Percentiles rank a stretch among this genome's conserved stretches.
Conservation (phyloP, 345 rosid genomes). For the Gossypium stocksii region DNA sequence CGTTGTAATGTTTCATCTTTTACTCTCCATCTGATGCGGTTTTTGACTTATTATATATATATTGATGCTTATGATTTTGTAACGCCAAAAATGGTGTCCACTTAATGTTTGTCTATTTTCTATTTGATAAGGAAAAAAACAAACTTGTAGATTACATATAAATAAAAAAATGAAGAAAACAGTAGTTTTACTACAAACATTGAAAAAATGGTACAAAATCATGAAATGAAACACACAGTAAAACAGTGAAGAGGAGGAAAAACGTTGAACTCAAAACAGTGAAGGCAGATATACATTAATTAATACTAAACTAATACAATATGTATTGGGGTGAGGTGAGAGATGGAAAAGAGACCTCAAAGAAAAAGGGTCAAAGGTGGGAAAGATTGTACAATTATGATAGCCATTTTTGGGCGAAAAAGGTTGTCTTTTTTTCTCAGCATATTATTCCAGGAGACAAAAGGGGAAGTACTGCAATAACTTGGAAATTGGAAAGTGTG, state of each 20-base stretch:
- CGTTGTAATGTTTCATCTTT: too few relatives aligned
- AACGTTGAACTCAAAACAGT: neutral
- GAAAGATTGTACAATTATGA: conserved; percentile 2
- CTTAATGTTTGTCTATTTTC: too few relatives aligned
- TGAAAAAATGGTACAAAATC: neutral
- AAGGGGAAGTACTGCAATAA: conserved; percentile 14
- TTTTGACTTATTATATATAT: too few relatives aligned
- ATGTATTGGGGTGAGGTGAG: neutral
- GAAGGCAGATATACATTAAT: too few relatives aligned
- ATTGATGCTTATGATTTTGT: too few relatives aligned
- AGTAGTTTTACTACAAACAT: neutral
- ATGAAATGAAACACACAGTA: neutral
- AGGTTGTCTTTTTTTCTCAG: neutral
- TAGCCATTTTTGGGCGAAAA: conserved; percentile 17
- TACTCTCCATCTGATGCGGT: too few relatives aligned
- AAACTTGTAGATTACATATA: too few relatives aligned
- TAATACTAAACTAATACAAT: neutral
- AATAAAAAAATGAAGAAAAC: neutral
- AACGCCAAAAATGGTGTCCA: too few relatives aligned
- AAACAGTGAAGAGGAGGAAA: neutral
- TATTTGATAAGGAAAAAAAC: too few relatives aligned
- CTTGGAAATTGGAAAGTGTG: conserved; percentile 7
- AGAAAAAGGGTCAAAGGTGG: conserved; percentile 17
- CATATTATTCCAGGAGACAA: conserved; percentile 16
- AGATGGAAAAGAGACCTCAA: neutral